Conservation (phyloP, 192 early-diverging fungal species). For the Backusella australiensis region DNA sequence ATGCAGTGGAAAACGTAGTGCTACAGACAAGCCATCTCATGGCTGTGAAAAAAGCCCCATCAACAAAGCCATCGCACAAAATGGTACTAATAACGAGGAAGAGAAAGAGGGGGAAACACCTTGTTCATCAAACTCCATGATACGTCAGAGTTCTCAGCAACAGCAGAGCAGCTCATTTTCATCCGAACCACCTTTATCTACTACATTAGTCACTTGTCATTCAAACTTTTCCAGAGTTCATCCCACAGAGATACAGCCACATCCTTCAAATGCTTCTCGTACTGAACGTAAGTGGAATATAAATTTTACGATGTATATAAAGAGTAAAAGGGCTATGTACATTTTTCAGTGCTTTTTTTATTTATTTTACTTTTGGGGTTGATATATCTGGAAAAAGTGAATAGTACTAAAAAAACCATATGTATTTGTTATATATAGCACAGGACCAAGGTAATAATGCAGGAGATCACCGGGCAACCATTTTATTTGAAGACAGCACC, state of each 20-base stretch:
- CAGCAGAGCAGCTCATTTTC: neutral
- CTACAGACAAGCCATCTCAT: neutral
- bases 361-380: neutral
- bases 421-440: conserved; percentile 6
- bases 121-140: neutral
- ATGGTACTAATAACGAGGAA: neutral
- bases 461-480: conserved; percentile 13
- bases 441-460: conserved; percentile 5
- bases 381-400: neutral
- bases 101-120: neutral
- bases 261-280: neutral
- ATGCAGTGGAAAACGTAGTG: neutral
- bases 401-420: neutral
- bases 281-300: neutral
- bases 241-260: neutral
- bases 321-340: neutral
- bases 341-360: no score
- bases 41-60: neutral
- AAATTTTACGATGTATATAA: neutral
- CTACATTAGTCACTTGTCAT: neutral
- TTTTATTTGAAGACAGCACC: conserved; percentile 5
- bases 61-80: neutral
- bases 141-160: neutral
- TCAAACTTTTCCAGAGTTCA: conserved; percentile 1
- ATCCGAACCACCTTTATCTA: conserved; percentile 5